Evolutionary conservation across 2,329 filamentous ascomycete species (phyloP), one percentile per base, ranked within the genome.

Genomic region (Hypoxylon sp.): DNA sequence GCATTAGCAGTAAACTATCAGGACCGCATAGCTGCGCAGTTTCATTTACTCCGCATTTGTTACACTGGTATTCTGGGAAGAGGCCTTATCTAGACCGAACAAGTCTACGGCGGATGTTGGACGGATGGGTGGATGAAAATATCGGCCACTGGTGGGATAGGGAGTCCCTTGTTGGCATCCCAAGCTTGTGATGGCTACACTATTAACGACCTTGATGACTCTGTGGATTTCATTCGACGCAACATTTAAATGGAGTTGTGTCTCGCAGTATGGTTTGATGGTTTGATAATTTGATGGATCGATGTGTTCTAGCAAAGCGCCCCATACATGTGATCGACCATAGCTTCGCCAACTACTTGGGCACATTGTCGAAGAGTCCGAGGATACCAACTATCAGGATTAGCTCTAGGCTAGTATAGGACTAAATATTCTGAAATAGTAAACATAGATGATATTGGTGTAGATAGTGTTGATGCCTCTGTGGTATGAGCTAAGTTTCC

Each of bases 131-230:
- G 19, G 28, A 41, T 1, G 23, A 38, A 38, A 21, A 50, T 21
- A 46, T 21, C 21, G 21, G 41, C 30, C 7, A 6, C 32, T 43
- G 21, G 36, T 19, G 41, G 30, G 21, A 7, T 45, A 19, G 13
- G 28, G 55, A 34, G 62, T 60, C 56, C 62, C 56, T 65, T 60
- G 56, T 51, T 60, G 62, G 56, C 43, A 43, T 25, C 2, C 21
- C 36, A 36, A 14, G 21, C 5, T 17, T n/a, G n/a, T 14, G n/a
- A 34, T 19, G 17, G 38, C 14, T 43, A 43, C 38, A 21, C 38
- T 1, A 43, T 43, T 5, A 43, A 43, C 11, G 36, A 50, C 59
- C 59, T 56, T 56, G 60, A 63, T 58, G 53, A 51, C 19, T 49
- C 19, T 30, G 14, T 46, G 17, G 21, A 5, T 11, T 17, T 30